Evolutionary conservation across 306 rosid genomes (phyloP).

Genomic region (Inga laurina): DNA sequence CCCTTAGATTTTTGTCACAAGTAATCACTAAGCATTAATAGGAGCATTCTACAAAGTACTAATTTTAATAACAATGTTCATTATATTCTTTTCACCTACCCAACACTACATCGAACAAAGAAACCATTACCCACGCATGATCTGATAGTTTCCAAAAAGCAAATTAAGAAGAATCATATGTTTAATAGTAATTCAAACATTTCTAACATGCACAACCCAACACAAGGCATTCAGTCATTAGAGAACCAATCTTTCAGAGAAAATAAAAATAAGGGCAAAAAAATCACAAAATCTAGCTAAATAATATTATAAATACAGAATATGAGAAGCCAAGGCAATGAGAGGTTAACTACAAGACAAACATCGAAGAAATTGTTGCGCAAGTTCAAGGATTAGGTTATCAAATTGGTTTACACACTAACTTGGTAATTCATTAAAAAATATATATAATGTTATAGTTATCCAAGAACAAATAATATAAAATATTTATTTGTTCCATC

Average conservation of each 20-base stretch:
- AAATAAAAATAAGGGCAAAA: not conserved
- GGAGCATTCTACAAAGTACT: not conserved
- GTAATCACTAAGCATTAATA: not conserved
- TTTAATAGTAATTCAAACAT: not conserved
- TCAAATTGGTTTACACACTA: not conserved
- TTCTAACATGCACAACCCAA: not conserved
- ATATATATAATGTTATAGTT: not conserved
- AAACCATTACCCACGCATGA: not conserved
- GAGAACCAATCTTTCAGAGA: conserved; percentile 29
- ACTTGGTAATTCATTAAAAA: not conserved
- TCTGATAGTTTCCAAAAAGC: conserved; percentile 42
- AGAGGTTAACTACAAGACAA: not conserved
- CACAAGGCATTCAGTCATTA: conserved; percentile 6
- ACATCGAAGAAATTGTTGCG: not conserved
- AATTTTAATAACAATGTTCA: not conserved
- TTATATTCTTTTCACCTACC: not conserved
- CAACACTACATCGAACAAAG: not conserved
- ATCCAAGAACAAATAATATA: not conserved
- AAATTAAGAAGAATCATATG: not conserved
- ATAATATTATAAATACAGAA: not conserved
- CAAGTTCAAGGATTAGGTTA: not conserved
- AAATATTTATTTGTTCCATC: not conserved
- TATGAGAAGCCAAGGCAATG: not conserved
- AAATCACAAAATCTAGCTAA: not conserved
- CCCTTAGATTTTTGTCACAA: not conserved